These are phyloP conservation scores for Waltiozyma sp. DNA, from an alignment of 1,139 yeast genomes.

Conservation along the genomic window DNA sequence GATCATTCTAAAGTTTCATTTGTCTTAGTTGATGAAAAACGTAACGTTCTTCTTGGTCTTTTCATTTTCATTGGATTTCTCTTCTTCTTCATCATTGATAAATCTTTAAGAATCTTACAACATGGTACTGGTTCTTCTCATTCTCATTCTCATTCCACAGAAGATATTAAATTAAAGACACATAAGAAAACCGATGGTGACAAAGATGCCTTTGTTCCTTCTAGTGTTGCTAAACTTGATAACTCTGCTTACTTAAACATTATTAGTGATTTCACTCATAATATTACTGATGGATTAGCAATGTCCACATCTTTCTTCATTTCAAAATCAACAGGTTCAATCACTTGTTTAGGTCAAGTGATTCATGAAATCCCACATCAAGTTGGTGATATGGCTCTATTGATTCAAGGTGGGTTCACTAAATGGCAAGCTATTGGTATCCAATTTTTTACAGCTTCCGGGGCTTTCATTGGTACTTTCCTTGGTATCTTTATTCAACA, in stretches of 20 bases:
- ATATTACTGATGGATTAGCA: slow-evolving; percentile 62
- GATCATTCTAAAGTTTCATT: slow-evolving; percentile 28
- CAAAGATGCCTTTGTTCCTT: slow-evolving; percentile 21
- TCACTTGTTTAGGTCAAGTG: slow-evolving; percentile 54
- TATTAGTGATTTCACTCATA: slow-evolving; percentile 57
- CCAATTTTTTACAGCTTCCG: slow-evolving; percentile 50
- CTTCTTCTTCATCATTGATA: slow-evolving; percentile 45
- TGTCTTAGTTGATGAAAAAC: slow-evolving; percentile 35
- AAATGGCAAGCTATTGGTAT: slow-evolving; percentile 51
- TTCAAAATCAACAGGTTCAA: slow-evolving; percentile 44
- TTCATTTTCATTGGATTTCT: slow-evolving; percentile 47
- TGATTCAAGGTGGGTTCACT: slow-evolving; percentile 54
- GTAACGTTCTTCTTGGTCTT: slow-evolving; percentile 37
- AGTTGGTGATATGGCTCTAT: slow-evolving; percentile 60
- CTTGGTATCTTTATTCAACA: slow-evolving; percentile 43
- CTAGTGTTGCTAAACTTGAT: slow-evolving; percentile 19
- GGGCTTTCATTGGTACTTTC: slow-evolving; percentile 53
- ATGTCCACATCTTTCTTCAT: slow-evolving; percentile 55
- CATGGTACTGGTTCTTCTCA: slow-evolving; percentile 25
- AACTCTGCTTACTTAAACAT: slow-evolving; percentile 51
- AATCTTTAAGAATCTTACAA: slow-evolving; percentile 37
- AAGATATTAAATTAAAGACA: slow-evolving; percentile 14
- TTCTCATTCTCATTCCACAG: slow-evolving; percentile 29
- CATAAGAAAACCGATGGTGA: slow-evolving; percentile 18
- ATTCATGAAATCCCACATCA: slow-evolving; percentile 71